phyloP scores from a whole-genome alignment of 169 alveolate genomes.

The Amoebophrya sp. region DNA sequence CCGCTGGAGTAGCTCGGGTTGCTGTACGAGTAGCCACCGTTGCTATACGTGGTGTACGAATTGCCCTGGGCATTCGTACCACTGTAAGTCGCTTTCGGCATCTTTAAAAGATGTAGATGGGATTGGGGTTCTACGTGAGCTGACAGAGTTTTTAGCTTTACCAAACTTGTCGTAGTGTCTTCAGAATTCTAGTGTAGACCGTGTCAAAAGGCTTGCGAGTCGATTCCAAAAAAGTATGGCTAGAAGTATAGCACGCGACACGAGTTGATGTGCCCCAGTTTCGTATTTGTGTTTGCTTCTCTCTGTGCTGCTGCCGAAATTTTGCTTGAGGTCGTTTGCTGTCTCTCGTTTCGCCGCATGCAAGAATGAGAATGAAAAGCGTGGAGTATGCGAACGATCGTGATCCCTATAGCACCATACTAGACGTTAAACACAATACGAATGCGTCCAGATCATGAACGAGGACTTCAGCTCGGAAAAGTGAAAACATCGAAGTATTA shows the following conservation, averaged over 20 bases:
- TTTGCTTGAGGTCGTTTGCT: no score
- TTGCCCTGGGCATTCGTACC: not conserved
- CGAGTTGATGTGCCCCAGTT: no score
- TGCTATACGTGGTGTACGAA: not conserved
- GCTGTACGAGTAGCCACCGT: not conserved
- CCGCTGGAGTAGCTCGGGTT: not conserved
- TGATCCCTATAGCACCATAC: no score
- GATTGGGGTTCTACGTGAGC: not conserved
- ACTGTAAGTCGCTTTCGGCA: not conserved
- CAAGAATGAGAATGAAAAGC: no score
- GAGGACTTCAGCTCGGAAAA: no score
- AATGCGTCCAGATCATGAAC: no score
- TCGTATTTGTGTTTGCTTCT: no score
- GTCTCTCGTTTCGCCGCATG: no score
- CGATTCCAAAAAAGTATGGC: not conserved
- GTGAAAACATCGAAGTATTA: no score
- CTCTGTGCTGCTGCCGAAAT: no score
- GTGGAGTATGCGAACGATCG: no score
- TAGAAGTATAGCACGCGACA: not conserved
- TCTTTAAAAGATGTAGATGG: not conserved
- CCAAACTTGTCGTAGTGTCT: not conserved
- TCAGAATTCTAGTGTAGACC: not conserved
- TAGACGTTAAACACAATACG: no score
- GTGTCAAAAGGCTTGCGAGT: not conserved
- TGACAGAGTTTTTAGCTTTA: not conserved